Conservation (phyloP, 352 stramenopile genomes). For the Globisporangium splendens region DNA sequence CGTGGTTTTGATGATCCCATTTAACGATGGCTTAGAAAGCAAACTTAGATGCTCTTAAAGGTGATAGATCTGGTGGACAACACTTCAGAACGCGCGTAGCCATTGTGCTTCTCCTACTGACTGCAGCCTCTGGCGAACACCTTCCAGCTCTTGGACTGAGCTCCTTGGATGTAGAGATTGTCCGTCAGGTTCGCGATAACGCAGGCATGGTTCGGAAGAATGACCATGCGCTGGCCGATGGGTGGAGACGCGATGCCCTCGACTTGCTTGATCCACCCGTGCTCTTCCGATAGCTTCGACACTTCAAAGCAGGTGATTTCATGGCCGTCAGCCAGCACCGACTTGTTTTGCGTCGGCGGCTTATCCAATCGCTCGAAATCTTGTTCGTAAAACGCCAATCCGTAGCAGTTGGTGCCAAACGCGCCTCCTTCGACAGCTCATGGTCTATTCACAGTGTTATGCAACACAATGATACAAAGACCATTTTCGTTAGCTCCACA, state of each 20-base stretch:
- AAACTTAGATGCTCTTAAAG: too few species aligned
- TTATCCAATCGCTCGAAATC: conserved; percentile 55
- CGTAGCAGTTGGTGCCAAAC: conserved; percentile 57
- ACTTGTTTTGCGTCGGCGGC: conserved; percentile 42
- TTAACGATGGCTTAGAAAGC: background rate
- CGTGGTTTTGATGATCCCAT: conserved; percentile 39
- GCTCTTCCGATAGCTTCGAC: conserved; percentile 71
- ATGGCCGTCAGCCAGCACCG: conserved; percentile 27
- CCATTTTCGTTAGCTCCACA: too few species aligned
- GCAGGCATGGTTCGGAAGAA: conserved; percentile 69
- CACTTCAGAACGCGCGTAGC: background rate
- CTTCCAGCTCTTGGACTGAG: conserved; percentile 44
- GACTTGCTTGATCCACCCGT: conserved; percentile 61
- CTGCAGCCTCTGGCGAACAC: conserved; percentile 57
- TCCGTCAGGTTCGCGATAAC: conserved; percentile 67
- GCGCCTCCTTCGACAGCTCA: conserved; percentile 19
- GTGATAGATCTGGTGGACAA: too few species aligned
- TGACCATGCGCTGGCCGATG: conserved; percentile 56
- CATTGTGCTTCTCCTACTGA: conserved; percentile 20
- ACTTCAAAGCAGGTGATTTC: conserved; percentile 58
- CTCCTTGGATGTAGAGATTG: conserved; percentile 50
- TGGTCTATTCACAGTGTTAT: conserved; percentile 6
- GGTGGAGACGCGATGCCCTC: conserved; percentile 40
- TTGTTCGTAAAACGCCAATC: conserved; percentile 63
- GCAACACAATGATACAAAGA: background rate